Base-by-base conservation (phyloP, 495 filamentous ascomycete genomes). In the Aspergillus panamensis region DNA sequence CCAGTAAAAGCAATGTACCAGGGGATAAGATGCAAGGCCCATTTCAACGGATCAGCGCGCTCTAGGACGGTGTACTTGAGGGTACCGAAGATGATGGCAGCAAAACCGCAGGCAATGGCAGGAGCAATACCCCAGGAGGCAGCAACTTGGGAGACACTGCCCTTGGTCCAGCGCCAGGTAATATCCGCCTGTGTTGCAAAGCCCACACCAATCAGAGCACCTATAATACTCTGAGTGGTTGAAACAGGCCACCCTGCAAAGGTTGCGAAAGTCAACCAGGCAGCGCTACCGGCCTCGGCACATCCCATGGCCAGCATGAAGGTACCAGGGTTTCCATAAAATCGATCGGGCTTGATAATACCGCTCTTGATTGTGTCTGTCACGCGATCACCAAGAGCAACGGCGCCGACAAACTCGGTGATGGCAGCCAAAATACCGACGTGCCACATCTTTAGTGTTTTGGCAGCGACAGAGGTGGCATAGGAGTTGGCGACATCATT, bases 311-410 rank as follows among this genome's bases (percentile, higher is more conserved):
- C 63, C 9, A 65, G 57, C 63, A 65, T 65, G 50, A 60, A 65
- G 14, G 56, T 62, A 7, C 59, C 63, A 1, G 63, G 63, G 14
- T 82, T 71, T 0, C 74, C 74, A 0, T 70, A 49, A 65, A 87
- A 89, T 14, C 70, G 63, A 0, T 74, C 54, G 55, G 78, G 77
- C 47, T 64, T 64, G 67, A 90, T 81, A 67, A 90, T 84, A 20
- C 82, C 83, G 66, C 78, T 84, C 52, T 82, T 81, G 74, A 89
- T 88, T 30, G 87, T 89, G 60, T 80, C 78, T 45, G 87, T 83
- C 25, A 85, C 82, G 35, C 84, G 82, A 25, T 78, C 71, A 32
- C 86, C 85, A n/a, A 89, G 78, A 37, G 79, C 79, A 31, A 89
- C 71, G 16, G 84, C 80, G 44, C 87, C 87, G 30, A 77, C 70